Base-by-base conservation (phyloP, 2,329 filamentous ascomycete species). In the Cladobotryum mycophilum region DNA sequence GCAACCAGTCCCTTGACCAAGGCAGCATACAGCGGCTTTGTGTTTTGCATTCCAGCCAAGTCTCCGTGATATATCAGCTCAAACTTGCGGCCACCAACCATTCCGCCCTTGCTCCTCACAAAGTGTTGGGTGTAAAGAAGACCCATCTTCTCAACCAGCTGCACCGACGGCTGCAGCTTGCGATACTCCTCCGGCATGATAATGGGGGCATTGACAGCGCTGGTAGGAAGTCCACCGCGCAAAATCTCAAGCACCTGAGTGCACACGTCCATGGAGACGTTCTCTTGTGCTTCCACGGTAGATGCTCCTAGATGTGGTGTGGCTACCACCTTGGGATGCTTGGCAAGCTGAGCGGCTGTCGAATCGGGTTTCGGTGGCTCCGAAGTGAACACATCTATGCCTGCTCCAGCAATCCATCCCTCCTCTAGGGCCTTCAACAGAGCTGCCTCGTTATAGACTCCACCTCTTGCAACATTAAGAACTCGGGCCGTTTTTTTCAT, bases 251-350 rank as follows among this genome's bases (percentile, higher is more conserved):
- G 75, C 12, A 91, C 86, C 67, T 93, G 88, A 34, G 85, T 84
- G 66, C 88, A 92, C 8, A 92, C 88, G 59, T 92, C 88, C 55
- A 91, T 79, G 1, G 85, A 88, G 3, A 91, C 88, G 54, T 90
- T 91, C 61, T 92, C 87, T 65, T 93, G 88, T 0, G 88, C 88
- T 73, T 93, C 88, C 34, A 86, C 78, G 0, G 88, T 93, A 0
- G 84, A 88, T 0, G 88, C 88, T 7, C 88, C 88, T 0, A 93
- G 74, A 64, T 93, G 88, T 1, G 88, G 88, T 7, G 88, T 92
- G 1, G 83, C 83, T 2, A 92, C 82, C 1, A 89, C 86, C 56
- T 81, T 84, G 1, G 83, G 79, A 58, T 92, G 88, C 9, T 73
- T 74, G 51, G 86, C 79, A 8, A 93, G 72, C 41, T 74, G 75